These are phyloP conservation scores for Leccinum truebloodii DNA, from an alignment of 768 basidiomycete genomes.

Conservation along the genomic window DNA sequence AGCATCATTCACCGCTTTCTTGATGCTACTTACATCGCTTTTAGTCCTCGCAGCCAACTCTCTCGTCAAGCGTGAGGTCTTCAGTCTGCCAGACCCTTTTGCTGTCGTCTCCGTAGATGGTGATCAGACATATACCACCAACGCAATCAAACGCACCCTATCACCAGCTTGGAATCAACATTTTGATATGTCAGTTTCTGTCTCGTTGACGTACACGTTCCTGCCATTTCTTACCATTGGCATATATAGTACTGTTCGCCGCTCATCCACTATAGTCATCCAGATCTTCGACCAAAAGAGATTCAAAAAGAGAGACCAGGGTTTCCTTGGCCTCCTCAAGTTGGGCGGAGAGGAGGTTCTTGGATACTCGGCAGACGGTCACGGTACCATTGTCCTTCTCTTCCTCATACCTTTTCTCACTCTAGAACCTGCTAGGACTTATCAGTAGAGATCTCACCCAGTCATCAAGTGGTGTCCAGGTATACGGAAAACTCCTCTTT, in stretches of 20 bases:
- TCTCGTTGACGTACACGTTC: slow-evolving; percentile 5
- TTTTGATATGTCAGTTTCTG: slow-evolving; percentile 72
- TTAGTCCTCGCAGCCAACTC: slow-evolving; percentile 77
- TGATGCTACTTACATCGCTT: background rate
- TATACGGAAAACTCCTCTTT: slow-evolving; percentile 82
- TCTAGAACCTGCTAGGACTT: slow-evolving; percentile 45
- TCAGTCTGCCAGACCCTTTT: slow-evolving; percentile 85
- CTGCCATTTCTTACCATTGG: slow-evolving; percentile 7
- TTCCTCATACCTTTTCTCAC: slow-evolving; percentile 3
- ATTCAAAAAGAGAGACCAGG: slow-evolving; percentile 87
- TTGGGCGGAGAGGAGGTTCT: slow-evolving; percentile 57
- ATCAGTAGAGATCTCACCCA: slow-evolving; percentile 62
- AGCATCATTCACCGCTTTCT: background rate
- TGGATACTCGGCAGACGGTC: slow-evolving; percentile 45
- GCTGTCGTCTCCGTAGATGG: slow-evolving; percentile 86
- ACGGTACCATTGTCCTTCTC: slow-evolving; percentile 35
- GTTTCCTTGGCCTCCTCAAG: slow-evolving; percentile 61
- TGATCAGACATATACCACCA: slow-evolving; percentile 78
- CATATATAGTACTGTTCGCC: slow-evolving; percentile 58
- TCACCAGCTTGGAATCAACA: slow-evolving; percentile 83
- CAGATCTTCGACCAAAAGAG: slow-evolving; percentile 91
- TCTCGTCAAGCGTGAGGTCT: slow-evolving; percentile 74
- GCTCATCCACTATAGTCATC: slow-evolving; percentile 73
- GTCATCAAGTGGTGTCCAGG: slow-evolving; percentile 40
- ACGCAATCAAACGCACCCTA: slow-evolving; percentile 65